Percentiles rank a stretch among this genome's conserved stretches.
Conservation (phyloP, 768 basidiomycete genomes). For the Kwoniella botswanensis region DNA sequence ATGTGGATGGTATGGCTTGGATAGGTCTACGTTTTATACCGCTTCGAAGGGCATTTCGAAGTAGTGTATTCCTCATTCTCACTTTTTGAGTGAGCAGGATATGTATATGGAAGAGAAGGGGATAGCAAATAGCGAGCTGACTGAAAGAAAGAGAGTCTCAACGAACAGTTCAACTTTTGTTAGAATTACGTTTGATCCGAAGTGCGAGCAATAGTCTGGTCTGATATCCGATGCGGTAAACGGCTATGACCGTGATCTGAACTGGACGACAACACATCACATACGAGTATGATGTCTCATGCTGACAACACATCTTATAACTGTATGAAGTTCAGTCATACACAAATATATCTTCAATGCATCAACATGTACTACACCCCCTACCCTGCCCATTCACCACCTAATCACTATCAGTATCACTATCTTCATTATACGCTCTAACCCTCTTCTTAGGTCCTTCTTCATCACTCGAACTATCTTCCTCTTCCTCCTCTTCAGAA, state of each 20-base stretch:
- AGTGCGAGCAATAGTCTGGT: not conserved
- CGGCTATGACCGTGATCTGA: not conserved
- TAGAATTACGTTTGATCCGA: not conserved
- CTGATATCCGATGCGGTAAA: not conserved
- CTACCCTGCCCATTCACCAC: not conserved
- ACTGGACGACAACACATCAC: too few species aligned
- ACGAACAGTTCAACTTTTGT: not conserved
- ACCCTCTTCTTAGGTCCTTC: constrained; percentile 44
- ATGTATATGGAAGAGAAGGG: too few species aligned
- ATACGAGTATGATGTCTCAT: too few species aligned
- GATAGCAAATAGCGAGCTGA: too few species aligned
- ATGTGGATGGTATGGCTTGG: not conserved
- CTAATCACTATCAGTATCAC: constrained; percentile 45
- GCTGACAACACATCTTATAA: too few species aligned
- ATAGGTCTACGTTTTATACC: not conserved
- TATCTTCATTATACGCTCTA: constrained; percentile 48
- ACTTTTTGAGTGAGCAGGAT: not conserved
- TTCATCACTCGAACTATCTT: constrained; percentile 57
- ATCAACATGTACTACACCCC: not conserved
- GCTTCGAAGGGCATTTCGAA: not conserved
- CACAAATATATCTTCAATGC: not conserved
- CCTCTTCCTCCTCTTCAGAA: constrained; percentile 65
- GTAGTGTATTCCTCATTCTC: not conserved
- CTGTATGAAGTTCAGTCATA: not conserved
- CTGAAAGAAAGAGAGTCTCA: too few species aligned